Evolutionary conservation across 2,329 filamentous ascomycete species (phyloP).

Genomic region (Penicillium sp.): DNA sequence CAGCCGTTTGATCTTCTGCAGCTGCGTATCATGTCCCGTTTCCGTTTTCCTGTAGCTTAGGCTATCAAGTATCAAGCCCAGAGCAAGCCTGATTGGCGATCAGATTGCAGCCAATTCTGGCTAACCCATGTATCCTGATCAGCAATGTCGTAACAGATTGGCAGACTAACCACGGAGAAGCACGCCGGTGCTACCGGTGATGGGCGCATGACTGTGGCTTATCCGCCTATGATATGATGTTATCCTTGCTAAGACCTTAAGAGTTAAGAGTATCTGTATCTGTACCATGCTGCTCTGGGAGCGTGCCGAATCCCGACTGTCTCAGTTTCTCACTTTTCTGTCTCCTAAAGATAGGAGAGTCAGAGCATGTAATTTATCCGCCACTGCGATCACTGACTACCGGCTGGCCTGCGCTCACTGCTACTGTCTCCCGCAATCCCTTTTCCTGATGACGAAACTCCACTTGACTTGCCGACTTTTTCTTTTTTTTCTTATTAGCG

Average conservation of each 20-base stretch:
- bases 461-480: neutral
- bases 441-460: neutral
- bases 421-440: no score
- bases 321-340: no score
- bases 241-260: no score
- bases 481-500: neutral
- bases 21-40: no score
- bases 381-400: no score
- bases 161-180: neutral
- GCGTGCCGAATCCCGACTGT: no score
- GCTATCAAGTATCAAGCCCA: no score
- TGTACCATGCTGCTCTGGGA: neutral
- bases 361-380: no score
- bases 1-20: neutral
- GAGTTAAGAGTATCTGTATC: neutral
- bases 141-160: neutral
- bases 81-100: neutral
- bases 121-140: neutral
- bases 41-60: no score
- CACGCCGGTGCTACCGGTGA: neutral
- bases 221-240: neutral
- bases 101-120: no score
- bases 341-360: no score
- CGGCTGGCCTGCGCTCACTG: no score
- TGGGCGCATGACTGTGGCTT: conserved; percentile 6